Evolutionary conservation across 371 early-diverging fungal genomes (phyloP), one percentile per base, ranked within the genome.

Genomic region (Chytridium lagenaria): DNA sequence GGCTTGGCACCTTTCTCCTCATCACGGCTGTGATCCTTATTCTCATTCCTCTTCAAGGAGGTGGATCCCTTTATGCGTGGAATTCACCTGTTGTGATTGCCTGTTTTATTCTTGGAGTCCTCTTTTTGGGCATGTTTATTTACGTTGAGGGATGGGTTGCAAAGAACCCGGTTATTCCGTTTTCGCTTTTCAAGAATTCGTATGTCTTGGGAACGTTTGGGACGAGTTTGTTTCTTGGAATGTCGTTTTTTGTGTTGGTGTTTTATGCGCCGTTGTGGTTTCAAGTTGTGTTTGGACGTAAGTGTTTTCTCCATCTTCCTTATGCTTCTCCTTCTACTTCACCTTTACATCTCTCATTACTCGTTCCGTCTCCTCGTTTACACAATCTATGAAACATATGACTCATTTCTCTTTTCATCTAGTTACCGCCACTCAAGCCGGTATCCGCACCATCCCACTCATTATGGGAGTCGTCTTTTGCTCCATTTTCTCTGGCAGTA

Each of bases 221-320:
- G 1, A 71, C 69, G 0, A 59, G 83, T 39, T 88, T 88, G 73
- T 87, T 78, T 59, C 37, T 76, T 50, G 77, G 83, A 52, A 67
- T 73, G 69, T 63, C 50, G 10, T 76, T 80, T 68, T 74, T 77
- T 51, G 37, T 67, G 12, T 26, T 83, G 5, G 78, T 90, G 55
- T 90, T 86, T 72, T 91, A 87, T 55, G 72, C 91, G 0, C 95
- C 95, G 19, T 80, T 93, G 15, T 95, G 90, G 78, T 92, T 91
- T 81, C 93, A 92, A 71, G 89, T 93, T 49, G 92, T 61, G 49
- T 36, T 10, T 0, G 51, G 68, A 39, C 5, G 57, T 63, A 23
- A 28, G 61, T 34, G 2, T 61, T 34, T 34, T 44, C 44, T 7
- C 19, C 44, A 16, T 50, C 16, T 50, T 19, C 22, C n/a, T 19